A percentile compares a stretch with the other conserved stretches of the same genome.
Evolutionary conservation across 768 basidiomycete species (phyloP).

Genomic region (Saitozyma podzolica): DNA sequence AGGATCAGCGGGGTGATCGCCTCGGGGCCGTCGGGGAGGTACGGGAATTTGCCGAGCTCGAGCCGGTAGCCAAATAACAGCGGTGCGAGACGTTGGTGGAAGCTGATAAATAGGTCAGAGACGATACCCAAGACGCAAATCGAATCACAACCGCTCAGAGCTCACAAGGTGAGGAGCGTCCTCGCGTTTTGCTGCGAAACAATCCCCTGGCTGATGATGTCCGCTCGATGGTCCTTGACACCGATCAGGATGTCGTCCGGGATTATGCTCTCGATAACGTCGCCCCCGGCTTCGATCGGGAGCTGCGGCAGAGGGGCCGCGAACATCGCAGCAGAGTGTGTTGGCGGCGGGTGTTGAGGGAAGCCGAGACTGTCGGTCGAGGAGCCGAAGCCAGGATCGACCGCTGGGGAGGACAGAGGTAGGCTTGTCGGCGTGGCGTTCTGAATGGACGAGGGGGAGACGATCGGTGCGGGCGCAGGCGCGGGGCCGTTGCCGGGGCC

Average conservation of each 20-base stretch:
- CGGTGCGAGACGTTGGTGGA: constrained; percentile 20
- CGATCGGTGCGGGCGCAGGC: not conserved
- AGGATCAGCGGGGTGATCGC: constrained; percentile 38
- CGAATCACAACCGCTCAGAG: not conserved
- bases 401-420: not conserved
- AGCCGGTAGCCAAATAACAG: constrained; percentile 34
- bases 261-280: too few species aligned
- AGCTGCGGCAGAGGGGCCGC: too few species aligned
- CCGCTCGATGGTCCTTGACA: constrained; percentile 22
- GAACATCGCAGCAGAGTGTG: too few species aligned
- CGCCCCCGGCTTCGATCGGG: too few species aligned
- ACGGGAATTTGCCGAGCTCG: constrained; percentile 32
- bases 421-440: constrained; percentile 3
- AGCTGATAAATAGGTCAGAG: constrained; percentile 10
- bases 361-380: too few species aligned
- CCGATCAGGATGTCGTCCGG: constrained; percentile 11
- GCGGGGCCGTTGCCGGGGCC: too few species aligned
- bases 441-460: not conserved
- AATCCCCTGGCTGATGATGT: constrained; percentile 31
- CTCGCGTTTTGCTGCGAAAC: constrained; percentile 19
- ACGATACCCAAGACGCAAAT: not conserved
- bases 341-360: too few species aligned
- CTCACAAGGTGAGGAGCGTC: constrained; percentile 30
- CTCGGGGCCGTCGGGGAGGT: constrained; percentile 25
- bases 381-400: not conserved